Conservation (phyloP, 176 grass and related monocot genomes). For the Puya raimondii region DNA sequence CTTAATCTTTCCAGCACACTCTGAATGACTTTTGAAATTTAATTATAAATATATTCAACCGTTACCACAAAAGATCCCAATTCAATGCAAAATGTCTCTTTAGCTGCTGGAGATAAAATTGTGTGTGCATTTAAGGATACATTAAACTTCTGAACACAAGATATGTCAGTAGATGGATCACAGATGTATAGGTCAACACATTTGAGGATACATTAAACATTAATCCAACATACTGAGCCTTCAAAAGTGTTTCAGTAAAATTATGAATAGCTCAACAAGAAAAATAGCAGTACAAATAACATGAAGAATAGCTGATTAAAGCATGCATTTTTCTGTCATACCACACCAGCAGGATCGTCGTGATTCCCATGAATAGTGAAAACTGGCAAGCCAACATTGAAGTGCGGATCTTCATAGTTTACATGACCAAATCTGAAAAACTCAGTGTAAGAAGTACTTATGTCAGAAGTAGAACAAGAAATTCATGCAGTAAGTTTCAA, state of each 20-base stretch:
- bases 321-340: slow-evolving; percentile 18
- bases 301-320: neutral
- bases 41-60: neutral
- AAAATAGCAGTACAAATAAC: neutral
- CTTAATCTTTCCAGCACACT: too few relatives aligned
- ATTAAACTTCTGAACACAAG: too few relatives aligned
- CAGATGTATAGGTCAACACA: neutral
- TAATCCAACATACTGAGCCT: neutral
- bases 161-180: neutral
- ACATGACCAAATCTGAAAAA: slow-evolving; percentile 56
- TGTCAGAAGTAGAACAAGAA: neutral
- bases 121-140: too few relatives aligned
- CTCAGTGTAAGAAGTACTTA: neutral
- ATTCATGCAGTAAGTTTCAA: neutral
- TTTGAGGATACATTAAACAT: neutral
- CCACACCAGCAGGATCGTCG: slow-evolving; percentile 78
- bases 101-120: neutral
- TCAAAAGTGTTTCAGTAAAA: slow-evolving; percentile 2
- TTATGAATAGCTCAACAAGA: neutral
- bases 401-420: slow-evolving; percentile 76
- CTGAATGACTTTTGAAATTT: too few relatives aligned
- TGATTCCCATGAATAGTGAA: slow-evolving; percentile 85
- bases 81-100: neutral
- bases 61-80: neutral
- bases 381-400: slow-evolving; percentile 71